Percentiles rank a stretch among this genome's conserved stretches.
Conservation (phyloP, 305 asterid genomes). For the Lippia alba region DNA sequence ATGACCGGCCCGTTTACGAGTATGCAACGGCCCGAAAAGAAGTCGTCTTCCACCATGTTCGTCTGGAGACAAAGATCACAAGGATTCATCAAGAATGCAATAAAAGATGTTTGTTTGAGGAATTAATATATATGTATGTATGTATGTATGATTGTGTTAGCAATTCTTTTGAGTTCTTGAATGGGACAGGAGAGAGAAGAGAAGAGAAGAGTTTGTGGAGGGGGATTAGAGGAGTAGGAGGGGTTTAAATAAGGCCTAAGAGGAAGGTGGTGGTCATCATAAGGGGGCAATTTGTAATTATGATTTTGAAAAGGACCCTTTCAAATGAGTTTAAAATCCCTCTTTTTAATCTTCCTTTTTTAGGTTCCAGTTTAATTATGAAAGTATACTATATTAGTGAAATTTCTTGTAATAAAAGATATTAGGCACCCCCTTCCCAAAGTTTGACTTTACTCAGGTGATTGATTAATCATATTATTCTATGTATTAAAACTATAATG, state of each 20-base stretch:
- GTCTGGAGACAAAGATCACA: constrained; percentile 41
- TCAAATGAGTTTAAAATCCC: constrained; percentile 38
- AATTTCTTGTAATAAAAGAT: not conserved
- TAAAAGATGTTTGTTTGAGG: not conserved
- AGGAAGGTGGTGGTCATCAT: constrained; percentile 39
- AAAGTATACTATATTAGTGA: constrained; percentile 11
- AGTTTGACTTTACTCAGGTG: constrained; percentile 18
- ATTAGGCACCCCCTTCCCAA: not conserved
- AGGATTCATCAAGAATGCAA: constrained; percentile 43
- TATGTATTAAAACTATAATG: not conserved
- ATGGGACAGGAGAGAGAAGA: constrained; percentile 33
- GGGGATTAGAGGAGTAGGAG: constrained; percentile 60
- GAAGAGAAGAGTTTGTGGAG: constrained; percentile 58
- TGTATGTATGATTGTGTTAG: not conserved
- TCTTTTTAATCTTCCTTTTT: not conserved
- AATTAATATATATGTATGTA: too few species aligned
- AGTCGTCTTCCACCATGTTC: constrained; percentile 47
- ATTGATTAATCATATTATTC: not conserved
- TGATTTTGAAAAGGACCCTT: constrained; percentile 45
- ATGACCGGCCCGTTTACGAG: constrained; percentile 90
- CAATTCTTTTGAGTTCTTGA: constrained; percentile 11
- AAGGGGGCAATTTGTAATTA: constrained; percentile 45
- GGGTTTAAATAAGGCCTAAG: constrained; percentile 60
- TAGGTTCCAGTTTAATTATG: not conserved
- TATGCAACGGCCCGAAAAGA: constrained; percentile 70